Base-by-base conservation (phyloP, 495 filamentous ascomycete species). In the Oidiodendron maius region DNA sequence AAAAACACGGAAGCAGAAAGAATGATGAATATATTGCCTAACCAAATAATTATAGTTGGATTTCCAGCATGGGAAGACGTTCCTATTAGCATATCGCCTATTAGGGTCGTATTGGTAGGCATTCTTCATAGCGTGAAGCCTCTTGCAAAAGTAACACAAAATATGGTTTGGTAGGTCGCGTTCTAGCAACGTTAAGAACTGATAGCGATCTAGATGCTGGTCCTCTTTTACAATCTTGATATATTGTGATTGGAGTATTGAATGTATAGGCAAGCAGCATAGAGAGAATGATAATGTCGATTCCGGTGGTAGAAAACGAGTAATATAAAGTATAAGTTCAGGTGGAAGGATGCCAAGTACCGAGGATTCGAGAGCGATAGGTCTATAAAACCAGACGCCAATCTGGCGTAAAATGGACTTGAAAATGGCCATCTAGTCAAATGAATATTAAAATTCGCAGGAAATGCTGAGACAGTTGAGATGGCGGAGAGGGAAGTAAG, bases 1-100 rank as follows among this genome's bases (percentile, higher is more conserved):
- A 34, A 53, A 53, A 10, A 53, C 26, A 8, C 37, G 9, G 12
- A 26, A 48, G 22, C 42, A 41, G 44, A 53, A 53, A 16, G 42
- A 21, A n/a, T 20, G 4, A 28, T 53, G 44, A 21, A 53, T 41
- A 38, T 36, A 48, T 11, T 32, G 0, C 2, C 15, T 6, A 25
- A 35, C 22, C 3, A 39, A 1, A 17, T 13, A 40, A 11, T 40
- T n/a, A 12, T 34, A 25, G 20, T 53, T 38, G n/a, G 24, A 32
- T 38, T 48, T 36, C 36, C 43, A 53, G 37, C 35, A 42, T 20
- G 28, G 46, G 40, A 41, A 32, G 22, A 16, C 17, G 28, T 17
- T 5, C 34, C 40, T 35, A 37, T 40, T 34, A 34, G 46, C 46
- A n/a, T 38, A 15, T 15, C 35, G 9, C 16, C 11, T 6, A 18